Base-by-base conservation (phyloP, 768 basidiomycete genomes). In the Xanthoconium purpureum region DNA sequence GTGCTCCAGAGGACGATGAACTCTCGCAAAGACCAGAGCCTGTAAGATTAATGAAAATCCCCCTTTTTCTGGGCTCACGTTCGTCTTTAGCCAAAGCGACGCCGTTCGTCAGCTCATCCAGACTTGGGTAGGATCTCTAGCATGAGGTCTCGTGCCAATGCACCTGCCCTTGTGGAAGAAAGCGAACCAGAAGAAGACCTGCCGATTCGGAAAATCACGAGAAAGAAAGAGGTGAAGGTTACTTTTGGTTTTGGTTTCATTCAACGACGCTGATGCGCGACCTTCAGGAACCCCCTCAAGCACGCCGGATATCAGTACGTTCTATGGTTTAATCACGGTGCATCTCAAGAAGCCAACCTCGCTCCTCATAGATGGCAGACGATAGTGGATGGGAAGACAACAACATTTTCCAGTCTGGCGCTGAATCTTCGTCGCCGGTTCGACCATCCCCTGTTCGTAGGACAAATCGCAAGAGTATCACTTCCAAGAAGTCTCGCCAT, bases 311-410 rank as follows among this genome's bases (percentile, higher is more conserved):
- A 13, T 85, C 87, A 24, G 78, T 78, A 56, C 59, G 74, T 48
- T 77, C 77, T 47, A 43, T 47, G 71, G 10, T 50, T 36, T 51
- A 67, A 17, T 36, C 50, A 14, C 40, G 15, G 30, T 43, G 15
- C 33, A 20, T 66, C 35, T 58, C 57, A 49, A 43, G 15, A 17
- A 52, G 49, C 37, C 12, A 54, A 55, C 28, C 6, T 50, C 50
- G 57, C 47, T 51, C 29, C 37, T 11, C 14, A 37, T 15, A 77
- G 74, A 20, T 66, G 55, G 73, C 67, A 28, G 87, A 89, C 38
- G 89, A 90, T 51, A 91, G 89, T 63, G 89, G 89, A 35, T 93
- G 91, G 90, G 91, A 93, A 65, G 91, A 92, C 61, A 91, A 91
- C 65, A 93, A 94, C 60, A 83, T 91, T 30, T 94, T 94, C 69